Evolutionary conservation across 768 basidiomycete species (phyloP), one percentile per base, ranked within the genome.

Genomic region (Mycena galericulata): DNA sequence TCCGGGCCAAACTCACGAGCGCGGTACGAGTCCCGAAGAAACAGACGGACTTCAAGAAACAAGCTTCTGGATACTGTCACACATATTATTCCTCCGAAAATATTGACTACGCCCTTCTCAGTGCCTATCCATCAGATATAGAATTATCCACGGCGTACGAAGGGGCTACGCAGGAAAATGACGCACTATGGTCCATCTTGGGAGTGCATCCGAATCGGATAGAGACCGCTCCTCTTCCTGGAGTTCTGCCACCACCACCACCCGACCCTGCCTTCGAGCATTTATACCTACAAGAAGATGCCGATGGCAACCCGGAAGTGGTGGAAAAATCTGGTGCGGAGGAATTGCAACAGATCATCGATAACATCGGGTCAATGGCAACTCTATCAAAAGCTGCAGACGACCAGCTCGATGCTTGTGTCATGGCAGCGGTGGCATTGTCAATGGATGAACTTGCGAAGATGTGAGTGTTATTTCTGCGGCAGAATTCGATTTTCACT

Each of bases 11-110:
- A 24, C 20, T 66, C 24, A 56, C 47, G 24, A 26, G 18, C 14
- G 14, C 45, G 2, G 65, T 59, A 6, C 46, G 56, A 7, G 24
- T 32, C n/a, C 18, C 26, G 4, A 34, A 34, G 11, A 32, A 40
- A 0, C 32, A 49, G 22, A 17, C 57, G 2, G 58, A n/a, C 12
- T 61, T 29, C 57, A 67, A 67, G 41, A 60, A 40, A 24, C 56
- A 59, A 24, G 65, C 65, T 6, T 38, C 57, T 12, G 65, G 65
- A 22, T 67, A 67, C 32, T 43, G 41, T 24, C 57, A 67, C 26
- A 47, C 56, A 34, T 59, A 59, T n/a, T 50, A 41, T n/a, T 50
- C 58, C 2, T 40, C 57, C 2, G 57, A 67, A 22, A 27, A 34
- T 20, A 59, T 59, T 27, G 57, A 67, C 32, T 59, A 36, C 34